phyloP scores from a whole-genome alignment of 192 early-diverging fungal species.

The Dissophora globulifera region DNA sequence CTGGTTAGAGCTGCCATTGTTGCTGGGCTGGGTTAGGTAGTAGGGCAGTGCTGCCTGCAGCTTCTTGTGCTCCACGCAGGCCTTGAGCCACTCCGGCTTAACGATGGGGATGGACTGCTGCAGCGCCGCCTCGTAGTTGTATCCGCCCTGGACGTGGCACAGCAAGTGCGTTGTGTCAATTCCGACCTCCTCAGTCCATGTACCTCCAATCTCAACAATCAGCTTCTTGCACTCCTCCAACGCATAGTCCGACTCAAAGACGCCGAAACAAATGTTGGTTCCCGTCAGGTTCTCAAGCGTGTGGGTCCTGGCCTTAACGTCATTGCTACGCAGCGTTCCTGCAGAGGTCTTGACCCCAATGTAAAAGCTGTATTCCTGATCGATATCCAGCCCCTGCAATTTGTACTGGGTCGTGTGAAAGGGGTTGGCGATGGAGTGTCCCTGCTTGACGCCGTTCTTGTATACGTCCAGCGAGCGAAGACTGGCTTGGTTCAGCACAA shows the following conservation, averaged over 20 bases:
- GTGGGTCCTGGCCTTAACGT: constrained; percentile 84
- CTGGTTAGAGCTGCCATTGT: constrained; percentile 42
- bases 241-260: constrained; percentile 73
- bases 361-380: constrained; percentile 90
- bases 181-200: constrained; percentile 85
- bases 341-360: constrained; percentile 94
- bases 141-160: constrained; percentile 83
- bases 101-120: constrained; percentile 95
- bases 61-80: constrained; percentile 89
- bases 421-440: constrained; percentile 64
- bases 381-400: constrained; percentile 90
- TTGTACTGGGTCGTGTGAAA: constrained; percentile 70
- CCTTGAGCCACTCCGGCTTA: constrained; percentile 93
- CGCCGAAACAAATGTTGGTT: constrained; percentile 94
- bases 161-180: constrained; percentile 94
- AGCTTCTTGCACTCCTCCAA: constrained; percentile 77
- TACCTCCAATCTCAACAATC: constrained; percentile 86
- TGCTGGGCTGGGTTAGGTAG: constrained; percentile 59
- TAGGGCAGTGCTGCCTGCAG: constrained; percentile 80
- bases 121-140: constrained; percentile 88
- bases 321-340: constrained; percentile 83
- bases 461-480: constrained; percentile 92
- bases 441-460: constrained; percentile 84
- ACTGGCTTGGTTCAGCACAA: constrained; percentile 83
- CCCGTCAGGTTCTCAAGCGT: constrained; percentile 97